These are phyloP conservation scores for Phytopythium sindhum DNA, from an alignment of 352 stramenopile species.

Conservation along the genomic window DNA sequence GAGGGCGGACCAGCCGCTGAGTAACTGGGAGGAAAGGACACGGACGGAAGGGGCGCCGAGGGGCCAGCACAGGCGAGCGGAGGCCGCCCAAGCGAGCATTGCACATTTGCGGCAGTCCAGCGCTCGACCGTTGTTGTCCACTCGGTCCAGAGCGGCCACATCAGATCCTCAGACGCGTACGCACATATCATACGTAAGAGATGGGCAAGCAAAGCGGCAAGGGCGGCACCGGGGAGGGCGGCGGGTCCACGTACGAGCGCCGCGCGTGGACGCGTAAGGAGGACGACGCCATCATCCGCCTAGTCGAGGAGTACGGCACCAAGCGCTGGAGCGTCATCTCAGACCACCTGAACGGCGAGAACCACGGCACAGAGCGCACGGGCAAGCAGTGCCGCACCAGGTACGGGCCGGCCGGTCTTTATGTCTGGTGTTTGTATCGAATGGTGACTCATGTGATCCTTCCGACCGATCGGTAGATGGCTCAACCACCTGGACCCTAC, in stretches of 20 bases:
- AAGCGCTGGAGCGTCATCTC: slow-evolving; percentile 88
- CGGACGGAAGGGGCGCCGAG: background rate
- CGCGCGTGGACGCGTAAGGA: slow-evolving; percentile 84
- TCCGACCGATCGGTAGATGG: slow-evolving; percentile 32
- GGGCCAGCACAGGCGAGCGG: no score
- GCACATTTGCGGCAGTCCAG: slow-evolving; percentile 4
- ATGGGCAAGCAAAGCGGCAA: slow-evolving; percentile 66
- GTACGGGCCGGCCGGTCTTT: slow-evolving; percentile 4
- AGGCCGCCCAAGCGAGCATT: background rate
- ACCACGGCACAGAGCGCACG: slow-evolving; percentile 79
- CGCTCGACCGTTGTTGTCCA: background rate
- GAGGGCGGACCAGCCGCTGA: background rate
- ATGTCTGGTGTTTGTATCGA: slow-evolving; percentile 2
- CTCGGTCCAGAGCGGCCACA: background rate
- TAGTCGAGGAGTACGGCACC: slow-evolving; percentile 84
- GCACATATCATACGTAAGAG: slow-evolving; percentile 4
- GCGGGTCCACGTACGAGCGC: slow-evolving; percentile 74
- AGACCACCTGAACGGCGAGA: slow-evolving; percentile 82
- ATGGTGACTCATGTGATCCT: background rate
- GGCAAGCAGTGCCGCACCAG: slow-evolving; percentile 82
- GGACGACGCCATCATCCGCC: slow-evolving; percentile 79
- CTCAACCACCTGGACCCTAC: slow-evolving; percentile 83
- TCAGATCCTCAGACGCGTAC: background rate
- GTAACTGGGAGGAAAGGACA: background rate
- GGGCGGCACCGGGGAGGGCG: slow-evolving; percentile 29